These are phyloP conservation scores for Suillus hirtellus DNA, from an alignment of 768 basidiomycete species.

Conservation along the genomic window DNA sequence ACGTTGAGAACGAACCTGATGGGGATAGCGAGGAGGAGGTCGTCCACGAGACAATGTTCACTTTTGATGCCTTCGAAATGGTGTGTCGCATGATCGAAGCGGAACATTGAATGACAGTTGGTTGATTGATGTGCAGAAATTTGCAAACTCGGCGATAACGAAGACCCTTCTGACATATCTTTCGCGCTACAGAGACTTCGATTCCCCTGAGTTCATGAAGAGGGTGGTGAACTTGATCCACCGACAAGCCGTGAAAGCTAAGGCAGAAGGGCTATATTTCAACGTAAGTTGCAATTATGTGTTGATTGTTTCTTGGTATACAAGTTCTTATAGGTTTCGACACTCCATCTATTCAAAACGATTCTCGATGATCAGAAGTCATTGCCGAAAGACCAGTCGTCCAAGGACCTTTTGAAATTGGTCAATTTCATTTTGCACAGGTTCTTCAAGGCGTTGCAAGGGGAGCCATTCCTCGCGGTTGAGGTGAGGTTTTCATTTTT, in stretches of 20 bases:
- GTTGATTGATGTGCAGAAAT: conserved; percentile 59
- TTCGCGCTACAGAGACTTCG: conserved; percentile 80
- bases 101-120: conserved; percentile 18
- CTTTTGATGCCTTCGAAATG: conserved; percentile 88
- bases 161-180: conserved; percentile 84
- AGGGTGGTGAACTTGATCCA: conserved; percentile 88
- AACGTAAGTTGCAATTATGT: conserved; percentile 54
- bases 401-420: conserved; percentile 80
- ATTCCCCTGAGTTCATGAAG: conserved; percentile 77
- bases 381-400: conserved; percentile 74
- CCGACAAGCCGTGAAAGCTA: conserved; percentile 85
- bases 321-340: conserved; percentile 68
- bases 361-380: conserved; percentile 81
- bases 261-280: conserved; percentile 95
- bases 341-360: conserved; percentile 82
- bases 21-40: conserved; percentile 62
- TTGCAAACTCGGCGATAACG: conserved; percentile 84
- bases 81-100: conserved; percentile 45
- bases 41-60: conserved; percentile 84
- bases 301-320: neutral
- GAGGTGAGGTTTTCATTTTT: conserved; percentile 60
- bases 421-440: conserved; percentile 86
- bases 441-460: conserved; percentile 90
- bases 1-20: conserved; percentile 57
- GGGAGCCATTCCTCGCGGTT: conserved; percentile 84